Evolutionary conservation across 768 basidiomycete species (phyloP).

Genomic region (Rickenella mellea): DNA sequence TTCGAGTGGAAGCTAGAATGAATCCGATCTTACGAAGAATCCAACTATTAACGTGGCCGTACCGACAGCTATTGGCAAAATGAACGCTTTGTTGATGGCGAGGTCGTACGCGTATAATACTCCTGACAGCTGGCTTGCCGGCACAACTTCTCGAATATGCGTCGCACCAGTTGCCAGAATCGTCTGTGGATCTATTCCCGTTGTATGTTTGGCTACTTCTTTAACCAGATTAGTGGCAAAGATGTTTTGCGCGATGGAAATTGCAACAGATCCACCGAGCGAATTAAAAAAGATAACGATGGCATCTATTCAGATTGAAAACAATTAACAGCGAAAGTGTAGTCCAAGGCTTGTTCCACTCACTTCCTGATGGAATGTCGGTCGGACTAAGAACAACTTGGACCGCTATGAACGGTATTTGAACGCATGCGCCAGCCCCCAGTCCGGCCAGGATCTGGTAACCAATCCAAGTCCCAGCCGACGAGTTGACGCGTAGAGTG

Average conservation of each 20-base stretch:
- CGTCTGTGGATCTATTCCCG: background rate
- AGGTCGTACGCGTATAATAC: background rate
- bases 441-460: conserved; percentile 4
- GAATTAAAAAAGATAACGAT: conserved; percentile 19
- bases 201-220: conserved; percentile 4
- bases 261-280: conserved; percentile 14
- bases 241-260: conserved; percentile 7
- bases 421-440: conserved; percentile 19
- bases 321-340: conserved; percentile 5
- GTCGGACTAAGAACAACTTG: conserved; percentile 16
- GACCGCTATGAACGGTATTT: conserved; percentile 15
- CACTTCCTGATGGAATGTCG: background rate
- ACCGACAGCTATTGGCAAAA: background rate
- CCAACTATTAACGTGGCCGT: background rate
- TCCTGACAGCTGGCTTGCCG: background rate
- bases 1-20: background rate
- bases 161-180: background rate
- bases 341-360: background rate
- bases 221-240: conserved; percentile 4
- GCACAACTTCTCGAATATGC: background rate
- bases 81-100: background rate
- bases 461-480: conserved; percentile 1
- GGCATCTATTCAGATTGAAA: conserved; percentile 19
- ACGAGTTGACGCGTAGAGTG: conserved; percentile 4
- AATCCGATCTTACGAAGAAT: background rate